phyloP scores from a whole-genome alignment of 441 rosid species.

The Hypseocharis bilobata region DNA sequence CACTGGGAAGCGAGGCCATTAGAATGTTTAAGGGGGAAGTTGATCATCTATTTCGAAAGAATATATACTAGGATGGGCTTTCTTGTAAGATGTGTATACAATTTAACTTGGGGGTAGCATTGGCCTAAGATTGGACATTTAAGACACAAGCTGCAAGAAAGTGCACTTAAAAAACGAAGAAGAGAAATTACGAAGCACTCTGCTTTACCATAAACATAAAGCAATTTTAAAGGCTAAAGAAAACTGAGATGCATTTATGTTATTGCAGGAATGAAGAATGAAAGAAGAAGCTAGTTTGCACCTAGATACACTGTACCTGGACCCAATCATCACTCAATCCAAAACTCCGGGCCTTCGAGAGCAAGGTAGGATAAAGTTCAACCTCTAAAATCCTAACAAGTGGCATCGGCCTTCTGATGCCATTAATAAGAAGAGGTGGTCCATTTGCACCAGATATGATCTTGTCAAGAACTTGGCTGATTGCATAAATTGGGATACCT shows the following conservation, averaged over 20 bases:
- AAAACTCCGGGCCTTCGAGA: constrained; percentile 89
- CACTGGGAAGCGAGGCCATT: too few relatives aligned
- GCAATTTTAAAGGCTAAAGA: neutral
- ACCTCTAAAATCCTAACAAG: constrained; percentile 80
- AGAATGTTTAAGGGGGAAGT: too few relatives aligned
- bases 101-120: too few relatives aligned
- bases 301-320: constrained; percentile 56
- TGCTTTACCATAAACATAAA: too few relatives aligned
- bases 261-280: neutral
- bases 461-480: constrained; percentile 69
- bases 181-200: too few relatives aligned
- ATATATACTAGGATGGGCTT: too few relatives aligned
- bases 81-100: too few relatives aligned
- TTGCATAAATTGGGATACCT: constrained; percentile 75
- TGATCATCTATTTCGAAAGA: too few relatives aligned
- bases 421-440: constrained; percentile 68
- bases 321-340: constrained; percentile 82
- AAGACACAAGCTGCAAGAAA: too few relatives aligned
- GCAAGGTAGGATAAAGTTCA: constrained; percentile 71
- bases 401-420: constrained; percentile 78
- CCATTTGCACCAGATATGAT: constrained; percentile 65
- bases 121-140: too few relatives aligned
- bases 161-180: too few relatives aligned
- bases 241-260: neutral
- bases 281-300: neutral